phyloP scores from a whole-genome alignment of 2,329 filamentous ascomycete genomes.

The Ceratocystis alfenasii region DNA sequence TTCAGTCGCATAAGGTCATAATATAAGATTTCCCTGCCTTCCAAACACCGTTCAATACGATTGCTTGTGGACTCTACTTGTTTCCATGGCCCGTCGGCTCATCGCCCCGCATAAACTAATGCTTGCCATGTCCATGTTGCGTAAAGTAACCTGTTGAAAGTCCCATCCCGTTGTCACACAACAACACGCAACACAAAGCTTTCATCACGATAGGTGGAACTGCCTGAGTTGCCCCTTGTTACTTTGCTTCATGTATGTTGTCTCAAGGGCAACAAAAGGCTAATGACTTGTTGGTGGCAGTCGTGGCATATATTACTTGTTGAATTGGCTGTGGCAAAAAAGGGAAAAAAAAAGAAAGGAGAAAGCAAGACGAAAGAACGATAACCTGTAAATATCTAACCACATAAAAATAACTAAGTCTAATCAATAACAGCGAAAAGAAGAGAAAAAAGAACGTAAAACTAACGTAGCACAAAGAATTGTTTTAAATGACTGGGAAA shows the following conservation, averaged over 20 bases:
- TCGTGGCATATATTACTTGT: neutral
- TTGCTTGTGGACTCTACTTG: too few species aligned
- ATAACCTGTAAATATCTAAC: neutral
- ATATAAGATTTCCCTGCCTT: too few species aligned
- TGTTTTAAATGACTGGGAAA: neutral
- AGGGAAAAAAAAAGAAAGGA: neutral
- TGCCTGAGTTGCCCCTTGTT: too few species aligned
- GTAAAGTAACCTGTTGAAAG: neutral
- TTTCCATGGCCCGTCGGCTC: neutral
- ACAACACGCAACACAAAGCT: neutral
- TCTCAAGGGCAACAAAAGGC: neutral
- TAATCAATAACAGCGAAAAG: neutral
- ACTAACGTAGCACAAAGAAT: neutral
- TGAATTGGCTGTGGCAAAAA: neutral
- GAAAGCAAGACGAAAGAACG: neutral
- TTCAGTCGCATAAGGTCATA: too few species aligned
- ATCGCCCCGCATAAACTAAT: neutral
- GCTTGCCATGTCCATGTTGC: neutral
- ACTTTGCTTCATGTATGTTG: too few species aligned
- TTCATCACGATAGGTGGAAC: neutral
- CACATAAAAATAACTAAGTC: neutral
- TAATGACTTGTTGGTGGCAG: neutral
- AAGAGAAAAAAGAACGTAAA: neutral
- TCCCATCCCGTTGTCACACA: neutral
- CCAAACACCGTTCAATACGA: too few species aligned